Base-by-base conservation (phyloP, 306 rosid species). In the Pueraria montana region DNA sequence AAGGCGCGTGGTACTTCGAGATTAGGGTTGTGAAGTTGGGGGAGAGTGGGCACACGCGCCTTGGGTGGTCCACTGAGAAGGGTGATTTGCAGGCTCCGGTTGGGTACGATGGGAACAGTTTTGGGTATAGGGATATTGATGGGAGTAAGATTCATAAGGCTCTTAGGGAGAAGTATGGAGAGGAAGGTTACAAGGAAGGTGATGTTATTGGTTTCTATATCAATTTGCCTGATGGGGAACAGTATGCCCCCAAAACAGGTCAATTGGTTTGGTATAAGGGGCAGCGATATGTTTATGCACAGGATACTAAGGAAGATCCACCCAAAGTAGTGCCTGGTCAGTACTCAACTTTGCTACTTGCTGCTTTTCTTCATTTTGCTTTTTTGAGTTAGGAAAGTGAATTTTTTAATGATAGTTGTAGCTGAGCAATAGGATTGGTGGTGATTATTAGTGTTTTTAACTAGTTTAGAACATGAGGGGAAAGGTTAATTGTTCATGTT, bases 31-130 rank as follows among this genome's bases (percentile, higher is more conserved):
- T 89, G 72, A 86, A 71, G 16, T 87, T 96, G 88, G 99, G 97
- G 61, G 95, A 89, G 21, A 89, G 89, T 1, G 97, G 98, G 14
- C 98, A 96, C 76, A 96, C 99, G 0, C 88, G 99, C 10, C 91
- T 96, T 6, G 98, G 98, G 0, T 96, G 98, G 97, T 90, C 95
- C 7, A 96, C 89, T 16, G 98, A 94, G 76, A 94, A 92, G 80
- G 99, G 98, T 56, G 98, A 96, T 89, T 86, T 96, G 83, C 99
- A 96, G 88, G 99, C 98, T 0, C 99, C 98, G 0, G 97, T 96
- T 62, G 99, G 98, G 52, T 96, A 94, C 34, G 98, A 96, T 65
- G 95, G 89, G 82, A 96, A 92, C 14, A 92, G 99, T 40, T 94
- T 90, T 13, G 97, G 96, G 53, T 96, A 94, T 49, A 86, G 98